Evolutionary conservation across 129 eudicot genomes (phyloP).

Genomic region (Kitagawia praeruptora): DNA sequence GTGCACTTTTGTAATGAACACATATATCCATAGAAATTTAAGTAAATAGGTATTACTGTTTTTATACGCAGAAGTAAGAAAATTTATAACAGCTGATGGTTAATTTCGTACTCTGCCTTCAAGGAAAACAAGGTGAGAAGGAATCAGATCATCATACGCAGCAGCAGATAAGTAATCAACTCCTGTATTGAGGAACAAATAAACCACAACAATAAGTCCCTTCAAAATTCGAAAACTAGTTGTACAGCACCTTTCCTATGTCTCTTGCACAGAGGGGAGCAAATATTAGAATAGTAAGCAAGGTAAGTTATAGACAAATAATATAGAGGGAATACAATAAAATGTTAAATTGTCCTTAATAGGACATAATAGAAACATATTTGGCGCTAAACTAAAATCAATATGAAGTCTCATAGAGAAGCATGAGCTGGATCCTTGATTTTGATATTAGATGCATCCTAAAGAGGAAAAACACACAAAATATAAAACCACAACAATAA

Average conservation of each 20-base stretch:
- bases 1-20: neutral
- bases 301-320: neutral
- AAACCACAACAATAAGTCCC: slow-evolving; percentile 4
- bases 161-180: slow-evolving; percentile 88
- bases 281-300: neutral
- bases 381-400: neutral
- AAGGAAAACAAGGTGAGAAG: slow-evolving; percentile 81
- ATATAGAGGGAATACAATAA: neutral
- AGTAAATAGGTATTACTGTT: neutral
- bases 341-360: neutral
- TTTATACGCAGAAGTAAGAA: neutral
- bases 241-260: neutral
- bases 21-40: neutral
- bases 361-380: neutral
- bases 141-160: slow-evolving; percentile 48
- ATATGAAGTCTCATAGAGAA: neutral
- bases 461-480: neutral
- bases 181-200: slow-evolving; percentile 40
- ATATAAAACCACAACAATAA: too few species aligned
- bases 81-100: neutral
- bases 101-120: slow-evolving; percentile 51
- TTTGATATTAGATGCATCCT: neutral
- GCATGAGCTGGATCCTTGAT: neutral
- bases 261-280: neutral
- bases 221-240: neutral